Evolutionary conservation across 139 green algal genomes (phyloP).

Genomic region (Spirogloea muscicola): DNA sequence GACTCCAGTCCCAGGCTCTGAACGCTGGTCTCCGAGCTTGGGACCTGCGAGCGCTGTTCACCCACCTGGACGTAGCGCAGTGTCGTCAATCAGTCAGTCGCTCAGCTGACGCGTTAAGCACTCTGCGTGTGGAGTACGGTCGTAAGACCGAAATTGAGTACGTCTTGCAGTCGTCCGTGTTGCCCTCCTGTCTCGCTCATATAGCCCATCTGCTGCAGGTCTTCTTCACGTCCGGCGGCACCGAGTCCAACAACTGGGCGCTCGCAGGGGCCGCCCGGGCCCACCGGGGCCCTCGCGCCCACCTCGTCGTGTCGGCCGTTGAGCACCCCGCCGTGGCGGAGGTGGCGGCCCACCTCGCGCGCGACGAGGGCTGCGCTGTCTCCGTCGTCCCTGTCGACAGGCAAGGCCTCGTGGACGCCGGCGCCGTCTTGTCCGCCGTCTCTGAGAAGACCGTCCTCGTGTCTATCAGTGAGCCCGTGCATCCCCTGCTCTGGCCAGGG

Average conservation of each 20-base stretch:
- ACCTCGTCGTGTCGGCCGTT: slow-evolving; percentile 66
- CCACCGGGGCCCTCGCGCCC: slow-evolving; percentile 30
- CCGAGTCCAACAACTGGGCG: slow-evolving; percentile 51
- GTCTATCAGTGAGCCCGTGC: slow-evolving; percentile 49
- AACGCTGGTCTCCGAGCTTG: too few species aligned
- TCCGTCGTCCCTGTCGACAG: slow-evolving; percentile 58
- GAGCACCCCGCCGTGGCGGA: slow-evolving; percentile 73
- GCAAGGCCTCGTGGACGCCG: slow-evolving; percentile 57
- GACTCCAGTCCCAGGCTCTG: too few species aligned
- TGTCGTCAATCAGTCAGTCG: too few species aligned
- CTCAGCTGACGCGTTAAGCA: neutral
- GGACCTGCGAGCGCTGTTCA: too few species aligned
- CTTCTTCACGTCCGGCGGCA: slow-evolving; percentile 47
- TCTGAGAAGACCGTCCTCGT: slow-evolving; percentile 58
- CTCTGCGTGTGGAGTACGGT: neutral
- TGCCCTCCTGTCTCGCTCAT: neutral
- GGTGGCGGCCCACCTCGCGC: slow-evolving; percentile 28
- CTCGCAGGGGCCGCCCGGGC: slow-evolving; percentile 14
- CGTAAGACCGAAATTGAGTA: neutral
- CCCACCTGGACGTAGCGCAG: too few species aligned
- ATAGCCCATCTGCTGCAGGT: slow-evolving; percentile 34
- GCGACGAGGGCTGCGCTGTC: slow-evolving; percentile 45
- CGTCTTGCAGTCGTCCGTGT: neutral
- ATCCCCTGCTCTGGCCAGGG: neutral
- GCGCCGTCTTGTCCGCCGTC: slow-evolving; percentile 52